Evolutionary conservation across 192 early-diverging fungal species (phyloP), one percentile per base, ranked within the genome.

Genomic region (Podila minutissima): DNA sequence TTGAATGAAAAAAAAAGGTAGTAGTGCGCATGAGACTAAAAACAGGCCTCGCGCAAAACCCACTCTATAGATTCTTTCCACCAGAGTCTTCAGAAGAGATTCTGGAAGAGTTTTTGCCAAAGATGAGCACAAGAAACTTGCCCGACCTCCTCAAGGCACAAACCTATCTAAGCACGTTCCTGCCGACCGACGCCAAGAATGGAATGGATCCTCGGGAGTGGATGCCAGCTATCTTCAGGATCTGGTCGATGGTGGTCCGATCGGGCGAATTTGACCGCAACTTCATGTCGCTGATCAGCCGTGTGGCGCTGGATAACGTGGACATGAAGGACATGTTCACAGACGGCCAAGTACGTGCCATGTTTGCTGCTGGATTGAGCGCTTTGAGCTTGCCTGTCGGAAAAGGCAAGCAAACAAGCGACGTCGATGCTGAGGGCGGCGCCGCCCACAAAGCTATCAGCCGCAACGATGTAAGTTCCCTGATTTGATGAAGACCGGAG

Each of bases 211-310:
- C 90, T 12, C 82, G 85, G 60, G 82, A 81, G 9, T 96, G 95
- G 91, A 74, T 97, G 29, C 94, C 95, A 28, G 94, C 93, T 11
- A 73, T 96, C 11, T 96, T 98, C 69, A 86, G 91, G 55, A 74
- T 98, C 13, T 97, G 95, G 95, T 92, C 91, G 11, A 86, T 92
- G 49, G 84, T 90, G n/a, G 87, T 88, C 17, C 84, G 86, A 41
- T 88, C 86, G 7, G 72, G 79, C 7, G 83, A 86, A 2, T 92
- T 90, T 69, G 93, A 94, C 74, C 83, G 87, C 10, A 88, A 92
- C 58, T 92, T 95, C 62, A 73, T 96, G 37, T 88, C 90, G 20
- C 69, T 97, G 11, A 65, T 98, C 9, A 88, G 91, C 2, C 88
- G 88, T 1, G 86, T 98, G 53, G 91, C 94, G 5, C 81, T 78